Conservation (phyloP, 805 yeast genomes). For the Barnettozyma siamensis region DNA sequence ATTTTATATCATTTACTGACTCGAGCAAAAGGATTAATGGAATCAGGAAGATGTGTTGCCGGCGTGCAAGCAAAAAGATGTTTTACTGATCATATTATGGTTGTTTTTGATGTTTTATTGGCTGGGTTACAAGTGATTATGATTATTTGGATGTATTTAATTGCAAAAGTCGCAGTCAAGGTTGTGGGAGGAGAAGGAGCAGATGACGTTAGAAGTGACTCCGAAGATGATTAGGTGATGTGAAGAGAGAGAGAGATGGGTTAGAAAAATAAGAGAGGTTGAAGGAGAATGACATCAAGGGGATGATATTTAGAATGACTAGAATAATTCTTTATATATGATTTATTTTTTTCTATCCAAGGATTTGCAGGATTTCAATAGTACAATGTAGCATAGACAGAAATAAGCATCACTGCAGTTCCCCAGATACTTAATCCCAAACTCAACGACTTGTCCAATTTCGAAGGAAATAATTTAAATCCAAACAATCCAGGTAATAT, state of each 20-base stretch:
- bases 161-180: constrained; percentile 60
- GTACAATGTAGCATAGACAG: constrained; percentile 39
- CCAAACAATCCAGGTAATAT: constrained; percentile 78
- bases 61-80: constrained; percentile 36
- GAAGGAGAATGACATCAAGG: too few species aligned
- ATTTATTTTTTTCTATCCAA: too few species aligned
- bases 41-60: constrained; percentile 35
- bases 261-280: too few species aligned
- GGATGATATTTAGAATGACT: too few species aligned
- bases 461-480: constrained; percentile 35
- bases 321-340: too few species aligned
- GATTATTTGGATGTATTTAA: constrained; percentile 70
- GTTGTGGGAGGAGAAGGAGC: constrained; percentile 72
- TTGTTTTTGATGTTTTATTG: constrained; percentile 47
- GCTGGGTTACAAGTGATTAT: constrained; percentile 62
- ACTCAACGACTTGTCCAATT: constrained; percentile 40
- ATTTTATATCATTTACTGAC: constrained; percentile 54
- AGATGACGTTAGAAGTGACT: constrained; percentile 83
- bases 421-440: constrained; percentile 65
- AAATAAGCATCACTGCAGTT: constrained; percentile 59
- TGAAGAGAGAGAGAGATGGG: too few species aligned
- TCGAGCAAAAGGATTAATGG: constrained; percentile 41
- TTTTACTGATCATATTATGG: constrained; percentile 40
- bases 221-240: constrained; percentile 50
- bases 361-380: background rate